Base-by-base conservation (phyloP, 176 grass and related monocot genomes). In the Chrysopogon serrulatus region DNA sequence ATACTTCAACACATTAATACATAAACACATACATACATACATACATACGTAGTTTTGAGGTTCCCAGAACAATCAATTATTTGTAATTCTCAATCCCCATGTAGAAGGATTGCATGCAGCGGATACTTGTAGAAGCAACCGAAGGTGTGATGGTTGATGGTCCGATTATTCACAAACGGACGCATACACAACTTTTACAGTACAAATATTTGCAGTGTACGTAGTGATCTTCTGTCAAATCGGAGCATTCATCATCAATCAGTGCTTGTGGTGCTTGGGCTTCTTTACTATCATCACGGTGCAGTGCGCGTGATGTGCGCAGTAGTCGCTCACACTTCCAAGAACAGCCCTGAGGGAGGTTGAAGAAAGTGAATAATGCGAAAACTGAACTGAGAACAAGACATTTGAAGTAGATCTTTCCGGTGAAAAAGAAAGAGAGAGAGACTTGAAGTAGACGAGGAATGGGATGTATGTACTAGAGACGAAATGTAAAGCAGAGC, bases 211-310 rank as follows among this genome's bases (percentile, higher is more conserved):
- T 23, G n/a, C 18, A 16, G 6, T 17, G 12, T 18, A 30, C 43
- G 17, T 26, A 30, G 43, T 4, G 34, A 8, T 74, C n/a, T n/a
- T n/a, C 43, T 24, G 8, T 51, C 65, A 33, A 3, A 35, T 16
- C 40, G 23, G 11, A 9, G 2, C 28, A 14, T 59, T 23, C 45
- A 48, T n/a, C n/a, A n/a, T 79, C 0, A 17, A 31, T 90, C 74
- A 90, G 47, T 95, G 86, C 79, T 88, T 92, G 72, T 77, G 70
- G 45, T 77, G 70, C 82, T 98, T 98, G 5, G 95, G 91, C 79
- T 93, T 90, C 84, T 98, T 98, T 31, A 98, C 92, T 59, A 98
- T 93, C 93, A 98, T 98, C 14, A 98, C 93, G 1, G 89, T 95
- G 91, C 96, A 98, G 72, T 95, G 87, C 10, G 96, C 96, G 34